These are phyloP conservation scores for Arachnomyces sp. DNA, from an alignment of 2,329 filamentous ascomycete species.

Conservation along the genomic window DNA sequence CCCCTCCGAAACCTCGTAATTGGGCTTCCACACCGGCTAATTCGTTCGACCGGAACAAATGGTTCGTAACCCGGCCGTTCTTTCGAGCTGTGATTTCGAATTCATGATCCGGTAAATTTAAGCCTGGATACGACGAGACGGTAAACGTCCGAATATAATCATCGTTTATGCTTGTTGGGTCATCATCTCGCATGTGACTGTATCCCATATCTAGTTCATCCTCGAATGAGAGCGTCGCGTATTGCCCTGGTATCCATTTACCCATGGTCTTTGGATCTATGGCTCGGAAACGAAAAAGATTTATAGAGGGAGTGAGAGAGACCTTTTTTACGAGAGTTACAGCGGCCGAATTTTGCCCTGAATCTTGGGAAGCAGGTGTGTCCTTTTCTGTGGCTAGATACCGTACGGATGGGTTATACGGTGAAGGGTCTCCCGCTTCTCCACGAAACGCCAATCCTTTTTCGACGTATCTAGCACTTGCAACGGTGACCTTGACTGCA, in stretches of 20 bases:
- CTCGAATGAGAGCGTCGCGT: conserved; percentile 67
- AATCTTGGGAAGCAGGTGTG: conserved; percentile 9
- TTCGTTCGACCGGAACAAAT: conserved; percentile 54
- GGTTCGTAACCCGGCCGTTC: conserved; percentile 60
- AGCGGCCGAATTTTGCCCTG: conserved; percentile 19
- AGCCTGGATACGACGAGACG: conserved; percentile 54
- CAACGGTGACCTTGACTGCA: conserved; percentile 60
- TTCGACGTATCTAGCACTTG: conserved; percentile 54
- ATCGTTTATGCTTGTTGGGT: conserved; percentile 73
- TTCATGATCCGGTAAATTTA: conserved; percentile 34
- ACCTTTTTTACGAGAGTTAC: conserved; percentile 55
- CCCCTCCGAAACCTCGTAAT: conserved; percentile 66
- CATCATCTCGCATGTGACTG: conserved; percentile 74
- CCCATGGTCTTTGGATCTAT: conserved; percentile 25
- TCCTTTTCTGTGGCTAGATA: conserved; percentile 54
- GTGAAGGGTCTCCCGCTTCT: conserved; percentile 51
- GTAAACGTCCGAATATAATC: conserved; percentile 81
- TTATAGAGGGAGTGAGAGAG: conserved; percentile 58
- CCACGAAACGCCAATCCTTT: conserved; percentile 64
- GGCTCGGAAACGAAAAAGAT: conserved; percentile 55
- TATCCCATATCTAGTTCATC: conserved; percentile 65
- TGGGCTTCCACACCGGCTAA: conserved; percentile 53
- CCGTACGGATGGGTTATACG: conserved; percentile 71
- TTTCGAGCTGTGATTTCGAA: conserved; percentile 67
- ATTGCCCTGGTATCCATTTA: conserved; percentile 63